Base-by-base conservation (phyloP, 2,329 filamentous ascomycete genomes). In the Periconia sp. region DNA sequence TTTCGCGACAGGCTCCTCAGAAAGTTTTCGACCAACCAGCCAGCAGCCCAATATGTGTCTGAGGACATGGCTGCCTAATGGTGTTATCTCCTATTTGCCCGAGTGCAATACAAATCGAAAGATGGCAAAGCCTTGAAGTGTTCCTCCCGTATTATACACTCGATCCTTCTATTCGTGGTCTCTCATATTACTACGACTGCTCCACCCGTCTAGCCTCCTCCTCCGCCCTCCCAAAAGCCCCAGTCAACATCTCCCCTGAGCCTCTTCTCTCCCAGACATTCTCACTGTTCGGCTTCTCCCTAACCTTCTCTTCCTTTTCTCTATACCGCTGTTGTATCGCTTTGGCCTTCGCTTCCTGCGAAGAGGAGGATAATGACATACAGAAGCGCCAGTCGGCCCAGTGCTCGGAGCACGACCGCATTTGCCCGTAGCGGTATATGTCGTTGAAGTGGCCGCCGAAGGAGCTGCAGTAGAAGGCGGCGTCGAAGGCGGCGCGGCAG, bases 351-450 rank as follows among this genome's bases (percentile, higher is more conserved):
- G 52, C 51, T 54, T 83, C 74, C 30, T 78, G 72, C 17, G 82
- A 84, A 2, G 80, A 79, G 16, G 60, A 59, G 60, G 87, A 85
- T 25, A 85, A 85, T 52, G 89, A 85, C 92, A 97, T 96, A 78
- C 94, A 99, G 74, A 96, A 92, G 88, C 92, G 95, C 72, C 96
- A 97, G 70, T 96, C 89, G 48, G 86, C 82, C 91, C 92, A 96
- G 51, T 91, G 85, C 55, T 95, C 87, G 49, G 78, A 83, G 78
- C 94, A 99, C 3, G 82, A 79, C 31, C 86, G 83, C 61, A 95
- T 75, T 29, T 78, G 75, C 49, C 94, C 94, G 65, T 90, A 86
- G 26, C 94, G 87, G 78, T 97, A 99, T 25, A 97, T 81, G 61
- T 90, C 85, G 61, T 88, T 91, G 78, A 92, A 96, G 69, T 97